A percentile compares a stretch with the other conserved stretches of the same genome.
phyloP scores from a whole-genome alignment of 2,329 filamentous ascomycete species.

The Neonectria hederae region DNA sequence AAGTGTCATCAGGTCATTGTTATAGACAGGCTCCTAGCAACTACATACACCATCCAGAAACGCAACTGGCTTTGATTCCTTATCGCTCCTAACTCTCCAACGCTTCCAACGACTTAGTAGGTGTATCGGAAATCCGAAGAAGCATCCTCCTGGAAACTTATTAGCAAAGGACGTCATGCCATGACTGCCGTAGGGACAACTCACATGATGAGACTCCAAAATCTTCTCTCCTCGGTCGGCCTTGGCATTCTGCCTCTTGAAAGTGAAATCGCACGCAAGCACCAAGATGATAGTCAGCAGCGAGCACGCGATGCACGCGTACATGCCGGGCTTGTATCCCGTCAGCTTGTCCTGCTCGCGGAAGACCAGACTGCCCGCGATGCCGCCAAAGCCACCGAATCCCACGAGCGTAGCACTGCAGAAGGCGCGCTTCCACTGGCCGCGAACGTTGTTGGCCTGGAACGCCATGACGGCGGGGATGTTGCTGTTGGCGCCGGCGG shows the following conservation, averaged over 20 bases:
- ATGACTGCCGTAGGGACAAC: slow-evolving; percentile 33
- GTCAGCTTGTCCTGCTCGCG: slow-evolving; percentile 62
- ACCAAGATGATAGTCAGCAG: slow-evolving; percentile 59
- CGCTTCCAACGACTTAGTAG: slow-evolving; percentile 35
- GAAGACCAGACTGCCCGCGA: slow-evolving; percentile 79
- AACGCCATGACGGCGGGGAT: slow-evolving; percentile 79
- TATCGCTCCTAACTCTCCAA: not conserved
- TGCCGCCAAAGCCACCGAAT: slow-evolving; percentile 81
- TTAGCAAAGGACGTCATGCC: slow-evolving; percentile 22
- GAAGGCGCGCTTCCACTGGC: slow-evolving; percentile 88
- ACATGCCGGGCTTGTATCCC: slow-evolving; percentile 64
- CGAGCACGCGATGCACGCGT: slow-evolving; percentile 62
- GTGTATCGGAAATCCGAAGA: slow-evolving; percentile 48
- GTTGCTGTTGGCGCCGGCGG: slow-evolving; percentile 80
- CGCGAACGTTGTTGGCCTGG: slow-evolving; percentile 88
- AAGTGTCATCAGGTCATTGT: not conserved
- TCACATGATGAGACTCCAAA: slow-evolving; percentile 61
- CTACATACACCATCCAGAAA: slow-evolving; percentile 20
- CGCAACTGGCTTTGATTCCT: not conserved
- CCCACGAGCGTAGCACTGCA: slow-evolving; percentile 80
- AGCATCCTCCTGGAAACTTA: slow-evolving; percentile 38
- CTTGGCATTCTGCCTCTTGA: slow-evolving; percentile 56
- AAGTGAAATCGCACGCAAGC: slow-evolving; percentile 50
- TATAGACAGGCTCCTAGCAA: not conserved
- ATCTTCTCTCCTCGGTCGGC: slow-evolving; percentile 64